Evolutionary conservation across 805 yeast genomes (phyloP).

Genomic region (Candida ipomoeae): DNA sequence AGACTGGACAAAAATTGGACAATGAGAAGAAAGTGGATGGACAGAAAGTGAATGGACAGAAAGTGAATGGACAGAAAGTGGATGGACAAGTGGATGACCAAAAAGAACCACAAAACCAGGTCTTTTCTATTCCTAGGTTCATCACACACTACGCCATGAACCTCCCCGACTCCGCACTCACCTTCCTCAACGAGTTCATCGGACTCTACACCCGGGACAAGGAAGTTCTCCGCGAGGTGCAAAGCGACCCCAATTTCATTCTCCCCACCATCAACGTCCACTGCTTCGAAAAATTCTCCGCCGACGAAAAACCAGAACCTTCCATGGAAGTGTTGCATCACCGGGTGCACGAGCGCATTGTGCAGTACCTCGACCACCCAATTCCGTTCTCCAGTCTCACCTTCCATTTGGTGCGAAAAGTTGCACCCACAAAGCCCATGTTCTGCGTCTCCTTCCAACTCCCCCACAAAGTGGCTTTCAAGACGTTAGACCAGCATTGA

Average conservation of each 20-base stretch:
- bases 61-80: neutral
- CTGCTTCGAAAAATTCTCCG: conserved; percentile 87
- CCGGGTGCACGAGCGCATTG: conserved; percentile 55
- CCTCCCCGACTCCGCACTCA: conserved; percentile 87
- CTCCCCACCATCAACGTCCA: conserved; percentile 82
- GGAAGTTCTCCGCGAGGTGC: conserved; percentile 31
- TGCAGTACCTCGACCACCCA: conserved; percentile 43
- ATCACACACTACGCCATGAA: conserved; percentile 87
- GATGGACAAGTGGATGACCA: neutral
- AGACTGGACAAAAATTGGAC: too few species aligned
- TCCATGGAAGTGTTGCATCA: conserved; percentile 58
- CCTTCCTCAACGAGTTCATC: conserved; percentile 70
- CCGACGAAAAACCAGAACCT: conserved; percentile 64
- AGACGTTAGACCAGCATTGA: conserved; percentile 5
- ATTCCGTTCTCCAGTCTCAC: conserved; percentile 45
- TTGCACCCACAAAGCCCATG: conserved; percentile 97
- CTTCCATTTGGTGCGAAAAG: conserved; percentile 87
- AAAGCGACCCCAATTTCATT: conserved; percentile 42
- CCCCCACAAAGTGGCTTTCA: conserved; percentile 64
- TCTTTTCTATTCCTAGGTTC: conserved; percentile 45
- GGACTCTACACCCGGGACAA: conserved; percentile 58
- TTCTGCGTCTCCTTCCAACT: conserved; percentile 77
- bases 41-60: too few species aligned
- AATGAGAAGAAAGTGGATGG: too few species aligned
- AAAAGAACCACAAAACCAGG: neutral